phyloP scores from a whole-genome alignment of 2,329 filamentous ascomycete genomes.

The Harringtonia aguacate region DNA sequence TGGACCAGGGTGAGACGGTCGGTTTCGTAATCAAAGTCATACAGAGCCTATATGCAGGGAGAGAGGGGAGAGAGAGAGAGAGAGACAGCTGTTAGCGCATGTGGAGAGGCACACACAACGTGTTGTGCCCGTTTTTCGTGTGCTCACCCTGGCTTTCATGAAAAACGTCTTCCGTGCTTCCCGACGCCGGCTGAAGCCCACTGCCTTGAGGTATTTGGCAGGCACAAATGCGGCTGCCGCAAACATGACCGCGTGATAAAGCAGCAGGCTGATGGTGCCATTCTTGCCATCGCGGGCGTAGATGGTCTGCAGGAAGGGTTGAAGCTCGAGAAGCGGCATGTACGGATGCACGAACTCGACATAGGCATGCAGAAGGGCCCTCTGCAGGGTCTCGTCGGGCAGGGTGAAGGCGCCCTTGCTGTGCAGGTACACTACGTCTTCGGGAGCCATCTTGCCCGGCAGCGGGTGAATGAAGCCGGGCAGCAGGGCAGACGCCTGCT shows the following conservation, averaged over 20 bases:
- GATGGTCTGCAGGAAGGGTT: constrained; percentile 49
- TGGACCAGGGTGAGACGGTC: constrained; percentile 86
- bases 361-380: constrained; percentile 71
- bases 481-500: constrained; percentile 31
- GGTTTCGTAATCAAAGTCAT: constrained; percentile 91
- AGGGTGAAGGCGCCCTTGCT: constrained; percentile 77
- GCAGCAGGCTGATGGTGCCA: constrained; percentile 67
- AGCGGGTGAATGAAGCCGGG: constrained; percentile 69
- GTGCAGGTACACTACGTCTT: constrained; percentile 75
- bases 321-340: constrained; percentile 74
- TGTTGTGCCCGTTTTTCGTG: no score
- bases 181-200: constrained; percentile 69
- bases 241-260: constrained; percentile 95
- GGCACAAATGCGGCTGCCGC: constrained; percentile 82
- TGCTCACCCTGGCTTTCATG: constrained; percentile 68
- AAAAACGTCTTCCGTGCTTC: constrained; percentile 82
- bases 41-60: constrained; percentile 50
- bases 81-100: no score
- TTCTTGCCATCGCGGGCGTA: constrained; percentile 56
- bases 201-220: constrained; percentile 61
- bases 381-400: constrained; percentile 59
- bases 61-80: no score
- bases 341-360: constrained; percentile 87
- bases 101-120: no score
- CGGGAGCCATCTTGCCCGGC: constrained; percentile 62